Evolutionary conservation across 1,284 basidiomycete species (phyloP).

Genomic region (Grifola frondosa): DNA sequence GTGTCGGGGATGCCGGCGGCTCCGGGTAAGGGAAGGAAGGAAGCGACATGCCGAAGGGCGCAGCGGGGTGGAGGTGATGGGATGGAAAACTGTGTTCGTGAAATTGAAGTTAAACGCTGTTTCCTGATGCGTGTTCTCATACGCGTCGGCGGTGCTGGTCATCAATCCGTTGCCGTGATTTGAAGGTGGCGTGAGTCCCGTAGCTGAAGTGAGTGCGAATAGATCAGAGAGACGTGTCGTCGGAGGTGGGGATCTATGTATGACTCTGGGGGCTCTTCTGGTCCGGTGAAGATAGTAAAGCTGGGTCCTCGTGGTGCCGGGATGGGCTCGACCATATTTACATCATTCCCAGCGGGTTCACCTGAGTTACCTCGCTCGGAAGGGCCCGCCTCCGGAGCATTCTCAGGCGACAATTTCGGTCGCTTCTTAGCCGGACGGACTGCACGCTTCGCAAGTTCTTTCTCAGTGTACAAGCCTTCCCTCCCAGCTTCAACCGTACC

Average conservation of each 20-base stretch:
- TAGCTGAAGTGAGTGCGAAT: conserved; percentile 40
- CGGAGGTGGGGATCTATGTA: conserved; percentile 23
- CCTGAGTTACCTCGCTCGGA: not conserved
- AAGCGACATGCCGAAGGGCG: conserved; percentile 27
- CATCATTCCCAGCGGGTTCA: conserved; percentile 4
- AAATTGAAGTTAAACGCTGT: conserved; percentile 49
- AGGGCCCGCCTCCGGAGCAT: not conserved
- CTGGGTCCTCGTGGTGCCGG: conserved; percentile 15
- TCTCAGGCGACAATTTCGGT: conserved; percentile 32
- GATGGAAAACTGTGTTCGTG: conserved; percentile 34
- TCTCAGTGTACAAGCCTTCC: conserved; percentile 36
- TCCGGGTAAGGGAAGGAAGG: conserved; percentile 62
- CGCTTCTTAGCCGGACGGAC: conserved; percentile 54
- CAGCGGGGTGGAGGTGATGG: conserved; percentile 53
- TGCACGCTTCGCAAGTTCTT: conserved; percentile 36
- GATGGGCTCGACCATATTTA: conserved; percentile 6
- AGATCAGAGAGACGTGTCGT: conserved; percentile 50
- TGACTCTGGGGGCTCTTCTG: conserved; percentile 29
- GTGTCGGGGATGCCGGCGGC: conserved; percentile 69
- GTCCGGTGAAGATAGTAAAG: conserved; percentile 33
- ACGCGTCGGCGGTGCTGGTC: conserved; percentile 45
- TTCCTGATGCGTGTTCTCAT: conserved; percentile 43
- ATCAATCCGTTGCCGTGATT: conserved; percentile 26
- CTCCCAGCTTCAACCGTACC: conserved; percentile 42
- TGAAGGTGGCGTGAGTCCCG: conserved; percentile 13